These are phyloP conservation scores for Gleditsia sinensis DNA, from an alignment of 306 rosid species.

Conservation along the genomic window DNA sequence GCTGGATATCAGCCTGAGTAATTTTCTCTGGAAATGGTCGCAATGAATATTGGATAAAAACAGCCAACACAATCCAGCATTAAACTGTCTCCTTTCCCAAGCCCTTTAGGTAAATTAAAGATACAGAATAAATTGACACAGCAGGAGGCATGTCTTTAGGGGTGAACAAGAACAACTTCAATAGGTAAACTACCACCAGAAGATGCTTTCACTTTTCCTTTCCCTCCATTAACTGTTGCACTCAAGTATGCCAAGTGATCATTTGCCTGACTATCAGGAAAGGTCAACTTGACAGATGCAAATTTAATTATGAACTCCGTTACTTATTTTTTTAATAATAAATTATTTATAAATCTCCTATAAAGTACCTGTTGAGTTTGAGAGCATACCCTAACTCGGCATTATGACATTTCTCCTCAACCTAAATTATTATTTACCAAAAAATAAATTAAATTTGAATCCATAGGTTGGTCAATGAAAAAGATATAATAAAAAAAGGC, in stretches of 20 bases:
- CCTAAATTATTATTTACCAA: no score
- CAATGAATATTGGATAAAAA: conserved; percentile 61
- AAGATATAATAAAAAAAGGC: no score
- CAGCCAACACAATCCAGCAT: conserved; percentile 74
- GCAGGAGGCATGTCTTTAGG: conserved; percentile 64
- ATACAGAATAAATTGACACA: conserved; percentile 65
- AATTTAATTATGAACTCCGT: no score
- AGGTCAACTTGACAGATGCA: no score
- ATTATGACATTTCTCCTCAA: no score
- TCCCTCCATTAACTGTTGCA: conserved; percentile 61
- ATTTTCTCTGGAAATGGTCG: conserved; percentile 89
- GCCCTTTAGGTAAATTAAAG: conserved; percentile 75
- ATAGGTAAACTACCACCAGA: conserved; percentile 52
- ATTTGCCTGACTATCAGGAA: conserved; percentile 72
- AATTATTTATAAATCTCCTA: no score
- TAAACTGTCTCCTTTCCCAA: conserved; percentile 69
- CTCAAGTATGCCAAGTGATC: conserved; percentile 68
- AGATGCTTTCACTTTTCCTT: conserved; percentile 67
- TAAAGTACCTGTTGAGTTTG: no score
- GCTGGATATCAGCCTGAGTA: conserved; percentile 86
- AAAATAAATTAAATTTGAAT: no score
- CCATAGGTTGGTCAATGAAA: no score
- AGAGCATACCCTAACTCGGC: no score
- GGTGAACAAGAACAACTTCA: conserved; percentile 46
- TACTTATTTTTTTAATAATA: no score